A percentile compares a stretch with the other conserved stretches of the same genome.
Evolutionary conservation across 2,329 filamentous ascomycete species (phyloP).

Genomic region (Fonsecaea pugnacius): DNA sequence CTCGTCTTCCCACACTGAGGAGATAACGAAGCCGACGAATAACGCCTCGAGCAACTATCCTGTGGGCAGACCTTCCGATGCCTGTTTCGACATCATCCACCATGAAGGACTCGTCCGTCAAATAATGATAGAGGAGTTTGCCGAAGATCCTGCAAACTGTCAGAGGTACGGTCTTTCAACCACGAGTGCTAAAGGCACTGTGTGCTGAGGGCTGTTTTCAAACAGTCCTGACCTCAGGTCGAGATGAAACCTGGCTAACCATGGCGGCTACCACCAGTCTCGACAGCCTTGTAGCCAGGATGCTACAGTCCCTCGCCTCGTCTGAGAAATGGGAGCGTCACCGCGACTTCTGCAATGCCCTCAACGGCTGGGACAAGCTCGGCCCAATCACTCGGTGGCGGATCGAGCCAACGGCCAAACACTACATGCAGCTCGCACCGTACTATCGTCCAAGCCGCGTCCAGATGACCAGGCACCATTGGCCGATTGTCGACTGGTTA

Average conservation of each 20-base stretch:
- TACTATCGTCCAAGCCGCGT: neutral
- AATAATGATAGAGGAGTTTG: conserved; percentile 5
- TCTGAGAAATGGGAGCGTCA: conserved; percentile 10
- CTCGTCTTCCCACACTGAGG: neutral
- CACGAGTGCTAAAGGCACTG: neutral
- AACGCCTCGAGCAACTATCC: conserved; percentile 3
- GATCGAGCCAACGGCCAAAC: conserved; percentile 1
- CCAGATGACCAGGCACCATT: conserved; percentile 9
- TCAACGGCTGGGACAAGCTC: conserved; percentile 5
- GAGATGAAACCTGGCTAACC: neutral
- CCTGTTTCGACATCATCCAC: conserved; percentile 5
- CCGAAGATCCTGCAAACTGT: conserved; percentile 6
- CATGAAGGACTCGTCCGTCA: conserved; percentile 6
- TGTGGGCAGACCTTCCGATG: conserved; percentile 6
- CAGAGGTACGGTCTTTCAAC: neutral
- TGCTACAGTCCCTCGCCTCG: neutral
- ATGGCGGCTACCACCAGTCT: neutral
- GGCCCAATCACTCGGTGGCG: conserved; percentile 7
- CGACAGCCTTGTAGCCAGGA: conserved; percentile 5
- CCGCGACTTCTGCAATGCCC: neutral
- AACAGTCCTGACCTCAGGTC: neutral
- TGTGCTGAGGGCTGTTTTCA: neutral
- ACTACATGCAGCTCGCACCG: neutral
- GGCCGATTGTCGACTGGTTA: conserved; percentile 7
- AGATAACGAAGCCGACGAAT: neutral